phyloP scores from a whole-genome alignment of 1,284 basidiomycete genomes.

The Ustilago bromivora region DNA sequence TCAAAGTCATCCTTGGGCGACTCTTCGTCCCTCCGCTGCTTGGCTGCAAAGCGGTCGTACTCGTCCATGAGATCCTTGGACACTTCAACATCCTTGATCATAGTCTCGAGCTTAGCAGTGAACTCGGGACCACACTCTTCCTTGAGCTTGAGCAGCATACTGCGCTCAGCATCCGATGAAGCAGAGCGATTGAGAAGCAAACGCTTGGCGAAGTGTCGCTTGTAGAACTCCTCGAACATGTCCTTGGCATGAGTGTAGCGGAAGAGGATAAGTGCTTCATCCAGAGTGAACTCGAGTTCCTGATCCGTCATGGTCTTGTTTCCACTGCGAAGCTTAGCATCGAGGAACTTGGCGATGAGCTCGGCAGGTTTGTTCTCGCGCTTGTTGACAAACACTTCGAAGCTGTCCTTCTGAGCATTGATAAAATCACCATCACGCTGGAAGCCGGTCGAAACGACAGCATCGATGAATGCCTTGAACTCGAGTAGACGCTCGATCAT shows the following conservation, averaged over 20 bases:
- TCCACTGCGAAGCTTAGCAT: conserved; percentile 85
- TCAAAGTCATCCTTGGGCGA: conserved; percentile 63
- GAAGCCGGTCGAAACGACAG: conserved; percentile 48
- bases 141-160: conserved; percentile 88
- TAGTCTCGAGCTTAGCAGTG: conserved; percentile 82
- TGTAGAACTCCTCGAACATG: conserved; percentile 84
- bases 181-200: conserved; percentile 87
- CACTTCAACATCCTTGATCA: conserved; percentile 86
- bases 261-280: conserved; percentile 84
- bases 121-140: conserved; percentile 92
- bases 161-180: conserved; percentile 89
- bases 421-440: conserved; percentile 62
- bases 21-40: conserved; percentile 54
- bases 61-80: conserved; percentile 78
- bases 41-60: conserved; percentile 71
- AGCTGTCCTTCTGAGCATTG: conserved; percentile 76
- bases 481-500: conserved; percentile 63
- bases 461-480: conserved; percentile 56
- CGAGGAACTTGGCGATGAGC: conserved; percentile 91
- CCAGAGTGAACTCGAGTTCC: conserved; percentile 79
- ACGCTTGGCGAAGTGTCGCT: conserved; percentile 87
- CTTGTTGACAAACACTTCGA: conserved; percentile 83
- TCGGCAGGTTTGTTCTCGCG: conserved; percentile 90
- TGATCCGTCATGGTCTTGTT: conserved; percentile 80
- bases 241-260: conserved; percentile 77